Evolutionary conservation across 495 filamentous ascomycete species (phyloP).

Genomic region (Hypoxylon intermedium): DNA sequence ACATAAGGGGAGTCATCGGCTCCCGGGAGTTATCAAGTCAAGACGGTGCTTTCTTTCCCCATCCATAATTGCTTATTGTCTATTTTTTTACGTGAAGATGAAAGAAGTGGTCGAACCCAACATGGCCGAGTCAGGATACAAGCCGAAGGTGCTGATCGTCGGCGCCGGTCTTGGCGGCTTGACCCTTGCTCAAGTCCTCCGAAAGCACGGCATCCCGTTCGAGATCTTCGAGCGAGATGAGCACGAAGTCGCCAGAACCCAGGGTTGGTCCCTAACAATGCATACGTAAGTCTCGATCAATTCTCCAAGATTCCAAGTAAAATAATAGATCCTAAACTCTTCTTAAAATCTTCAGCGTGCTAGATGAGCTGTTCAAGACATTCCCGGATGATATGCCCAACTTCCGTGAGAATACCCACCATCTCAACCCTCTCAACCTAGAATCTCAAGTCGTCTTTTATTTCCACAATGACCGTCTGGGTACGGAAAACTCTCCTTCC

Average conservation of each 20-base stretch:
- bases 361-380: slow-evolving; percentile 42
- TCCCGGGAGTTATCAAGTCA: neutral
- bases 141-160: slow-evolving; percentile 52
- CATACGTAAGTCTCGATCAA: slow-evolving; percentile 24
- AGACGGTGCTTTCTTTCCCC: neutral
- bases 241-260: slow-evolving; percentile 44
- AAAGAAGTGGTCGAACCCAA: slow-evolving; percentile 27
- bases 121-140: slow-evolving; percentile 24
- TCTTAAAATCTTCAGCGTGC: slow-evolving; percentile 12
- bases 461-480: slow-evolving; percentile 35
- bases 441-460: slow-evolving; percentile 41
- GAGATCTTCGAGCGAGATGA: slow-evolving; percentile 60
- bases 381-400: slow-evolving; percentile 46
- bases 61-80: neutral
- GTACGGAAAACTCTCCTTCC: slow-evolving; percentile 29
- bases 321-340: neutral
- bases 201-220: slow-evolving; percentile 57
- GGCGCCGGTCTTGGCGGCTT: slow-evolving; percentile 60
- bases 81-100: slow-evolving; percentile 11
- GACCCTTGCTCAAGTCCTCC: slow-evolving; percentile 60
- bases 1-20: slow-evolving; percentile 17
- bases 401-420: slow-evolving; percentile 42
- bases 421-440: slow-evolving; percentile 38
- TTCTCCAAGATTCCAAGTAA: neutral
- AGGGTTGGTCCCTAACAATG: slow-evolving; percentile 48